Base-by-base conservation (phyloP, 345 rosid species). In the Brassica nigra region DNA sequence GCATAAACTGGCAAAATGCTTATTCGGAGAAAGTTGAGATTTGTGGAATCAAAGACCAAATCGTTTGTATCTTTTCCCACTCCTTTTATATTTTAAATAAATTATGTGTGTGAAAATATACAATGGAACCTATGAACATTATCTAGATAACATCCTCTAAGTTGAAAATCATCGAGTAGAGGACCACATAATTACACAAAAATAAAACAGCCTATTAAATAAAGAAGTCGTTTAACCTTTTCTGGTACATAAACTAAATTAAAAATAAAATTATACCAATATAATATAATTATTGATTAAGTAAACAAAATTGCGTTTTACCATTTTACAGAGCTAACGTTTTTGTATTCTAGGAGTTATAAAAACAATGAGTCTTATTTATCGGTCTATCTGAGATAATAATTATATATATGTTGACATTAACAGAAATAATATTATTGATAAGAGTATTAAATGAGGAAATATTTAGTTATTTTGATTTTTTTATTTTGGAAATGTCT, bases 1-100 rank as follows among this genome's bases (percentile, higher is more conserved):
- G 76, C 81, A 64, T 78, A 78, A 62, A 62, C 58, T 28, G n/a
- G 49, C 68, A 63, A 78, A 65, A 78, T 72, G 62, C 77, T 66
- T 55, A 72, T 78, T 73, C 37, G n/a, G 67, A 66, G 77, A 66
- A 79, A 79, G 73, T 66, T 58, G 74, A 73, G 82, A 79, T 73
- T 79, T 73, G 63, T 54, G 49, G 82, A 73, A 78, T 78, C 82
- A 73, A 73, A 78, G 14, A 73, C 68, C 36, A 78, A 72, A 42
- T 72, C 34, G 62, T 42, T 77, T 66, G 49, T 39, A 73, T 73
- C 68, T 59, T 73, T 72, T 31, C 39, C 78, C 69, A 73, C 68
- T 58, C 31, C 62, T 20, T 78, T 66, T 73, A 62, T 66, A 58
- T 55, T 12, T n/a, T 65, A 37, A 65, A 47, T n/a, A 11, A n/a